Percentiles rank a stretch among this genome's conserved stretches.
phyloP scores from a whole-genome alignment of 345 rosid species.

The Citrus sinensis region DNA sequence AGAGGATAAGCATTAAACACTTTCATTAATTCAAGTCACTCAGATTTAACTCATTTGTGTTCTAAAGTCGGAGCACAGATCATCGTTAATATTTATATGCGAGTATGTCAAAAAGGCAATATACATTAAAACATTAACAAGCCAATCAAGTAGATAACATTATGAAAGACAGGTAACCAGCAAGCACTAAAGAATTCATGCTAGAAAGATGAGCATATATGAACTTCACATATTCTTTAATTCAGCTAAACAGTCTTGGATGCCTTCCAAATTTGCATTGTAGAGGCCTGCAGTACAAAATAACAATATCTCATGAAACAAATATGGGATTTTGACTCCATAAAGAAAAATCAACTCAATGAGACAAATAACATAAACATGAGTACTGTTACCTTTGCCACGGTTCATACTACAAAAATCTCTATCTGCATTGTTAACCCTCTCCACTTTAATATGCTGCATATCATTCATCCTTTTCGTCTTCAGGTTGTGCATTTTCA shows the following conservation, averaged over 20 bases:
- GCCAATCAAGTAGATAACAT: not conserved
- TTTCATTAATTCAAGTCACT: not conserved
- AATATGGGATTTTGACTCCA: not conserved
- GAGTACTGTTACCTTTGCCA: conserved; percentile 30
- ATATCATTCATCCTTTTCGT: conserved; percentile 27
- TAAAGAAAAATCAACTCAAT: not conserved
- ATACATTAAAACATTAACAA: not conserved
- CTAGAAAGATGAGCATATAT: not conserved
- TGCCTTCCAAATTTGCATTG: conserved; percentile 49
- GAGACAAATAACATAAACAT: conserved; percentile 6
- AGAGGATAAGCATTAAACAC: not conserved
- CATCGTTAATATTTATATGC: not conserved
- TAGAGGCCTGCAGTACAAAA: conserved; percentile 33
- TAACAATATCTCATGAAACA: not conserved
- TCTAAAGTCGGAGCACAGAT: not conserved
- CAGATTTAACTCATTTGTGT: not conserved
- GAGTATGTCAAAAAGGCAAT: not conserved
- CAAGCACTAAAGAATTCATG: not conserved
- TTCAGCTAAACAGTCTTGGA: conserved; percentile 45
- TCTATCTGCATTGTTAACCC: conserved; percentile 27
- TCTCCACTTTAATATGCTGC: conserved; percentile 27
- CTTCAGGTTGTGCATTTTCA: conserved; percentile 40
- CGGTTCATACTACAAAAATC: conserved; percentile 23
- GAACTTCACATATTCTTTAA: conserved; percentile 46
- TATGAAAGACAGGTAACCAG: not conserved